Percentiles rank a stretch among this genome's conserved stretches.
phyloP scores from a whole-genome alignment of 1,139 yeast genomes.

The Dujonia santamariae region DNA sequence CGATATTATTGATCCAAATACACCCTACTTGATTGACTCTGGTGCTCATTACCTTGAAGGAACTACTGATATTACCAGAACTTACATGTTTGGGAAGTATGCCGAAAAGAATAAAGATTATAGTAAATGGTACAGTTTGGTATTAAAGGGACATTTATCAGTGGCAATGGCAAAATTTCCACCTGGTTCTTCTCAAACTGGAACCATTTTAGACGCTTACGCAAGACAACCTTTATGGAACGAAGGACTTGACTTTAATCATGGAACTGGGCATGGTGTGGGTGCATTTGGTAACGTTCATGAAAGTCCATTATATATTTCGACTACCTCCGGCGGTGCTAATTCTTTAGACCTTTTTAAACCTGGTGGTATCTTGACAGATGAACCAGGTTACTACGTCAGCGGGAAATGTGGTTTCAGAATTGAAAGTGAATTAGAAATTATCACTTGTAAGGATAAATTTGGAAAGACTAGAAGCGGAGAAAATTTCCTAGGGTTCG shows the following conservation, averaged over 20 bases:
- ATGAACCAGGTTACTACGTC: slow-evolving; percentile 56
- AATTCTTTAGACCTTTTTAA: slow-evolving; percentile 29
- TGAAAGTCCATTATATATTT: slow-evolving; percentile 52
- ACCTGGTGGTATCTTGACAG: slow-evolving; percentile 49
- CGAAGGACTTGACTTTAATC: slow-evolving; percentile 51
- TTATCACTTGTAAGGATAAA: slow-evolving; percentile 30
- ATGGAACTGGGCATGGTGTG: slow-evolving; percentile 62
- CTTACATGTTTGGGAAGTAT: slow-evolving; percentile 37
- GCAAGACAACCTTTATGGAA: slow-evolving; percentile 54
- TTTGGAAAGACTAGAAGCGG: slow-evolving; percentile 37
- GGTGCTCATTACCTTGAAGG: slow-evolving; percentile 60
- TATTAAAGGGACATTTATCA: slow-evolving; percentile 53
- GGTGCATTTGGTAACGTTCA: slow-evolving; percentile 58
- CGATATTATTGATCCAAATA: slow-evolving; percentile 38
- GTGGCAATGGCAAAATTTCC: slow-evolving; percentile 53
- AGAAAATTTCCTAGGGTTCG: slow-evolving; percentile 38
- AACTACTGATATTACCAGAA: slow-evolving; percentile 58
- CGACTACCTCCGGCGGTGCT: slow-evolving; percentile 37
- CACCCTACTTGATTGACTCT: slow-evolving; percentile 47
- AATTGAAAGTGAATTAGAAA: slow-evolving; percentile 51
- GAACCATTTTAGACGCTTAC: slow-evolving; percentile 46
- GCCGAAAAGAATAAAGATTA: slow-evolving; percentile 17
- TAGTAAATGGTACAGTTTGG: slow-evolving; percentile 47
- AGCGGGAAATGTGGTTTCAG: slow-evolving; percentile 53
- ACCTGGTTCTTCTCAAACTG: slow-evolving; percentile 35